Evolutionary conservation across 2,329 filamentous ascomycete genomes (phyloP).

Genomic region (Colletotrichum scovillei): DNA sequence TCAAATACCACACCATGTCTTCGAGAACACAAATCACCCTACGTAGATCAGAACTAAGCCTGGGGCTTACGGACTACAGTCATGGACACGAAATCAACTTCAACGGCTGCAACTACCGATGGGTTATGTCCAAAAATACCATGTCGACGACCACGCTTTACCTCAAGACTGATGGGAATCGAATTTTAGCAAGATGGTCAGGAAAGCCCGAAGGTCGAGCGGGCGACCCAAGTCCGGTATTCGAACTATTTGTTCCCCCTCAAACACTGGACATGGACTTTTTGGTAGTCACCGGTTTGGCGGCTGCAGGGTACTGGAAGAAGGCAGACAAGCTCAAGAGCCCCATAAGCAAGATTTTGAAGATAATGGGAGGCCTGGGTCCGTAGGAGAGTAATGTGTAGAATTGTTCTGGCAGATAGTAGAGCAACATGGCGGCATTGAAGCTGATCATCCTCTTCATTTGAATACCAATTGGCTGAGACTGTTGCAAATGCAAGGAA

Average conservation of each 20-base stretch:
- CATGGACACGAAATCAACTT: constrained; percentile 1
- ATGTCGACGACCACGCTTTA: constrained; percentile 5
- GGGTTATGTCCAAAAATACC: neutral
- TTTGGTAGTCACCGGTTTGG: constrained; percentile 13
- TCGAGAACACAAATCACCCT: constrained; percentile 3
- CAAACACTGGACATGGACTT: constrained; percentile 18
- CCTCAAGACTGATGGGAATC: neutral
- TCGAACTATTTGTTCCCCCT: constrained; percentile 19
- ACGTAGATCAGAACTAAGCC: neutral
- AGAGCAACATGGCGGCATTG: neutral
- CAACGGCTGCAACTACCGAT: constrained; percentile 1
- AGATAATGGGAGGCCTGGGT: too few relatives aligned
- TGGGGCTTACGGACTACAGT: neutral
- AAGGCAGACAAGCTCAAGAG: neutral
- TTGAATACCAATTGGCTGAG: neutral
- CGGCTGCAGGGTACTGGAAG: neutral
- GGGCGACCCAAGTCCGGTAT: neutral
- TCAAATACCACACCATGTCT: constrained; percentile 6
- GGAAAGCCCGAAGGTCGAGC: neutral
- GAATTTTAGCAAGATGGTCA: neutral
- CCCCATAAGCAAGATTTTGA: too few relatives aligned
- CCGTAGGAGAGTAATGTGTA: too few relatives aligned
- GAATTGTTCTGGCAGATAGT: too few relatives aligned
- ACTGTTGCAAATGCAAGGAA: neutral
- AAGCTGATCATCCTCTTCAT: neutral